These are phyloP conservation scores for Ceratobasidium sp. DNA, from an alignment of 1,284 basidiomycete genomes.

Conservation along the genomic window DNA sequence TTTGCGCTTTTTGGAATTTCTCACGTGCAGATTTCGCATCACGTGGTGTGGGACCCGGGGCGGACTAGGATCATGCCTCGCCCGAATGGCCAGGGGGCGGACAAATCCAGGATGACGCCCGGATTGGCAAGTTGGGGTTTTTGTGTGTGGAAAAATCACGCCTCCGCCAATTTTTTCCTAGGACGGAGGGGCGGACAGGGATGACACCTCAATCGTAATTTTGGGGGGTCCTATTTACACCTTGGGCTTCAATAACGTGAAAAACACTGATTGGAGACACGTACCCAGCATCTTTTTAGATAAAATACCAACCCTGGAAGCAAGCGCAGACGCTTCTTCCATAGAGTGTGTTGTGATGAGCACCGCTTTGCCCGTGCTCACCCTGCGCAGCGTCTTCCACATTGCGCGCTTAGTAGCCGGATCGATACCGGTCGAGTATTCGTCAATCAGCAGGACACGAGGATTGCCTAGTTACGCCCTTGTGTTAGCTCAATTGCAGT, in stretches of 20 bases:
- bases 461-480: conserved; percentile 71
- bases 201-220: conserved; percentile 15
- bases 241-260: too few species aligned
- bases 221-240: conserved; percentile 6
- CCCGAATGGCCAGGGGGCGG: too few species aligned
- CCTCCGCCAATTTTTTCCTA: background rate
- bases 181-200: background rate
- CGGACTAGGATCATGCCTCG: too few species aligned
- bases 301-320: conserved; percentile 78
- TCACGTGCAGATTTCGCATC: too few species aligned
- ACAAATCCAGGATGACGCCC: too few species aligned
- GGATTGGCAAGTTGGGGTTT: background rate
- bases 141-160: conserved; percentile 3
- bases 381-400: conserved; percentile 78
- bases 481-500: conserved; percentile 4
- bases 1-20: too few species aligned
- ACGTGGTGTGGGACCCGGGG: too few species aligned
- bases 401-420: conserved; percentile 86
- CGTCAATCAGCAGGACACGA: conserved; percentile 81
- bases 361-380: conserved; percentile 71
- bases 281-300: conserved; percentile 75
- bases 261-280: conserved; percentile 50
- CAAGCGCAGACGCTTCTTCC: conserved; percentile 85
- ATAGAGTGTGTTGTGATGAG: conserved; percentile 73
- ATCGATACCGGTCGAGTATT: conserved; percentile 86